Conservation (phyloP, 164 flowering plant species). For the Liquidambar formosana region DNA sequence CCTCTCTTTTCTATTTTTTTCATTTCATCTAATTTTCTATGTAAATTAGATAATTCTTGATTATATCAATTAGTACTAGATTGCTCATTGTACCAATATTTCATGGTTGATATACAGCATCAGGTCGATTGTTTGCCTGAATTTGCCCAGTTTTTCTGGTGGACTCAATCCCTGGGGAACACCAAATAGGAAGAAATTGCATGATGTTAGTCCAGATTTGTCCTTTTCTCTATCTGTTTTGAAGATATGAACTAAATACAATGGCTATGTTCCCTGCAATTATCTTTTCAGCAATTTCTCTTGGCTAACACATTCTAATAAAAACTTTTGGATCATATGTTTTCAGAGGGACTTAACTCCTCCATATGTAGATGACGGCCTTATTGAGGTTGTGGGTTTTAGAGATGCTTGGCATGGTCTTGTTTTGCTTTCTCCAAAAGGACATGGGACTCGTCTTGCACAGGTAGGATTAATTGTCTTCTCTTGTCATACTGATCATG, state of each 20-base stretch:
- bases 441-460: slow-evolving; percentile 94
- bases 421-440: slow-evolving; percentile 70
- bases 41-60: not conserved
- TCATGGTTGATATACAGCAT: slow-evolving; percentile 51
- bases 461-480: slow-evolving; percentile 55
- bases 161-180: slow-evolving; percentile 96
- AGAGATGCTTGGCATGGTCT: slow-evolving; percentile 96
- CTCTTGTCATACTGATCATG: not conserved
- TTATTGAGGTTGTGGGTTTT: slow-evolving; percentile 87
- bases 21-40: not conserved
- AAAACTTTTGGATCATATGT: slow-evolving; percentile 14
- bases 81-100: not conserved
- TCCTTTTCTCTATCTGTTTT: not conserved
- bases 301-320: not conserved
- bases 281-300: not conserved
- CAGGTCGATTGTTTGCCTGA: slow-evolving; percentile 84
- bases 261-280: not conserved
- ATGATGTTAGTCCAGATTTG: slow-evolving; percentile 51
- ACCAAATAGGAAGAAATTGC: slow-evolving; percentile 52
- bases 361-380: slow-evolving; percentile 87
- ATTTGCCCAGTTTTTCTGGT: slow-evolving; percentile 94
- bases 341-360: slow-evolving; percentile 74
- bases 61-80: not conserved
- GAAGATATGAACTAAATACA: not conserved
- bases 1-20: not conserved